Percentiles rank a stretch among this genome's conserved stretches.
Evolutionary conservation across 148 eudicot species (phyloP).

Genomic region (Camellia lanceoleosa): DNA sequence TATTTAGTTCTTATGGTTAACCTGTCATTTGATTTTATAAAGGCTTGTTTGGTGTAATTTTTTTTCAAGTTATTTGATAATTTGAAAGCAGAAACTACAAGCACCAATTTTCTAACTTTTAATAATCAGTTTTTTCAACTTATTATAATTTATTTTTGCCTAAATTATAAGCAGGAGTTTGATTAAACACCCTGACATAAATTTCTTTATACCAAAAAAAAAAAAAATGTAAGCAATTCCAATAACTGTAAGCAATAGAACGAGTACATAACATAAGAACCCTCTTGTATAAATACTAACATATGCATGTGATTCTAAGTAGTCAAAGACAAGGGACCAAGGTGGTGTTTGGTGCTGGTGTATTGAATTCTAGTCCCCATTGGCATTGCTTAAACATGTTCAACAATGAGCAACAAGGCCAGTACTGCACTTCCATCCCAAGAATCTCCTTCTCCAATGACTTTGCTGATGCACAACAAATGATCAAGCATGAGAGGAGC

Average conservation of each 20-base stretch:
- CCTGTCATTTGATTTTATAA: too few relatives aligned
- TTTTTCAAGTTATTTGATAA: too few relatives aligned
- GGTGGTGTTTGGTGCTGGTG: background rate
- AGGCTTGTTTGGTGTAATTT: too few relatives aligned
- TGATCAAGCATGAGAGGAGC: slow-evolving; percentile 21
- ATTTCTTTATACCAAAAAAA: background rate
- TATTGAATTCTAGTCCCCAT: background rate
- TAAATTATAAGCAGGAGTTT: background rate
- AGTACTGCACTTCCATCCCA: slow-evolving; percentile 26
- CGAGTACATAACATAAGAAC: background rate
- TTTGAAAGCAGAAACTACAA: too few relatives aligned
- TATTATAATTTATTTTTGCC: too few relatives aligned
- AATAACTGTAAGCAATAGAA: background rate
- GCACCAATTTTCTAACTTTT: background rate
- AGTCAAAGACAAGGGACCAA: background rate
- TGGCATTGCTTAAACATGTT: slow-evolving; percentile 46
- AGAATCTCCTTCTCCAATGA: slow-evolving; percentile 57
- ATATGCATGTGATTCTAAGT: slow-evolving; percentile 7
- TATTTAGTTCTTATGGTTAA: too few relatives aligned
- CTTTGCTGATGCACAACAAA: slow-evolving; percentile 39
- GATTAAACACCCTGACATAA: background rate
- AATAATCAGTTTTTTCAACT: too few relatives aligned
- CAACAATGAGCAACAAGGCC: slow-evolving; percentile 30
- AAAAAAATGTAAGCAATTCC: background rate
- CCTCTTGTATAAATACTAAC: slow-evolving; percentile 17